Conservation (phyloP, 2,329 filamentous ascomycete species). For the Trichoderma koningiopsis region DNA sequence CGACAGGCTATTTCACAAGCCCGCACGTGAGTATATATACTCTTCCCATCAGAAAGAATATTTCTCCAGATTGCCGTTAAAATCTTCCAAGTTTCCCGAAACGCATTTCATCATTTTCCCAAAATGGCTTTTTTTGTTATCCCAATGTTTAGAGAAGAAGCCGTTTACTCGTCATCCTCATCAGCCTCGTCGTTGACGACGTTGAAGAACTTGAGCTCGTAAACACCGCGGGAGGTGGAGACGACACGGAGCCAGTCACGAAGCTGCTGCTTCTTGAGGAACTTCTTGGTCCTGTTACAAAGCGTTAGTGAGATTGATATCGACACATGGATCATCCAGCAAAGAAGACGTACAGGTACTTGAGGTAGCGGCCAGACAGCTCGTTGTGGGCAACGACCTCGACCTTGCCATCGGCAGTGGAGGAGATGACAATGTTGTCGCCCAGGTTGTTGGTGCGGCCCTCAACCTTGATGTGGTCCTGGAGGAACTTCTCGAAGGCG, state of each 20-base stretch:
- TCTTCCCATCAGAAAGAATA: background rate
- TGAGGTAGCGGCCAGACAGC: slow-evolving; percentile 98
- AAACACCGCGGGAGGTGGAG: slow-evolving; percentile 95
- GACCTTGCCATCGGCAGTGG: slow-evolving; percentile 94
- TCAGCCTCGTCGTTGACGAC: slow-evolving; percentile 97
- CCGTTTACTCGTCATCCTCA: slow-evolving; percentile 93
- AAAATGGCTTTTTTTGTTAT: background rate
- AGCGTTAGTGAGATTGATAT: background rate
- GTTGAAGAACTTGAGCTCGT: slow-evolving; percentile 99
- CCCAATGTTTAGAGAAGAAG: background rate
- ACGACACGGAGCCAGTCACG: slow-evolving; percentile 99
- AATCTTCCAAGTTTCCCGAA: background rate
- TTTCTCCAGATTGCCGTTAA: background rate
- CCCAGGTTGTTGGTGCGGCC: slow-evolving; percentile 98
- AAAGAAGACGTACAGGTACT: slow-evolving; percentile 81
- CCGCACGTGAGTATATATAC: slow-evolving; percentile 7
- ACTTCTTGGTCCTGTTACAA: slow-evolving; percentile 89
- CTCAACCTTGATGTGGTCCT: slow-evolving; percentile 99
- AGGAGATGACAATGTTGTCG: slow-evolving; percentile 85
- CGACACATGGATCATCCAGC: background rate
- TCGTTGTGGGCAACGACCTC: slow-evolving; percentile 97
- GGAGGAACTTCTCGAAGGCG: slow-evolving; percentile 99
- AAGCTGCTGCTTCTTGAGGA: slow-evolving; percentile 99
- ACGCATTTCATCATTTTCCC: slow-evolving; percentile 9
- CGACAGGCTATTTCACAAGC: background rate